Base-by-base conservation (phyloP, 1,284 basidiomycete genomes). In the Apiotrichum sp. region DNA sequence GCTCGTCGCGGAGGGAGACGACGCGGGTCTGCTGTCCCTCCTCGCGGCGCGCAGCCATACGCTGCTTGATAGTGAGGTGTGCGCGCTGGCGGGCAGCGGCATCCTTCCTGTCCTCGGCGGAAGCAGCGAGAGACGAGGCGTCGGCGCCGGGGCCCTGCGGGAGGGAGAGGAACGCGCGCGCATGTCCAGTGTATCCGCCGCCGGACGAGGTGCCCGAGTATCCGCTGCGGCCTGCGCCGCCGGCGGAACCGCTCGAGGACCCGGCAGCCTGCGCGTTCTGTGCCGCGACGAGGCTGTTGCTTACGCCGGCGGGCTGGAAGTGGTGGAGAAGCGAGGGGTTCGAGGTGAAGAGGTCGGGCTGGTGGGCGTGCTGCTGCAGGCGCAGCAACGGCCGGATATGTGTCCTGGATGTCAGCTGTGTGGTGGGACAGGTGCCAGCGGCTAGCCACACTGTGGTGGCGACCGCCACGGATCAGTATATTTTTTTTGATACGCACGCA, bases 291-390 rank as follows among this genome's bases (percentile, higher is more conserved):
- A 67, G 49, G 22, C 50, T 48, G 43, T 61, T 63, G 48, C 63
- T 62, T 14, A 58, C 45, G 38, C 65, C 65, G 10, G 60, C 53
- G 35, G 60, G 61, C 14, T 72, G 68, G 50, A 75, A 68, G 50
- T 74, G 72, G 58, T 75, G 73, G n/a, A 73, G 64, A 42, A 76
- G 62, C 39, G 66, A 71, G 47, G 74, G 70, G 63, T 78, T 78
- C 31, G 71, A 66, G 41, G 75, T 72, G 65, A 78, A 78, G 44
- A 73, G 69, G 48, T 75, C 72, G 14, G 73, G 70, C 44, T 62
- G 60, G 53, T 55, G 52, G 1, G 60, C 52, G 50, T 53, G 50
- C 61, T 63, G 50, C 34, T 62, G 65, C 34, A 72, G 65, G 34
- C 72, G 75, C 59, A 74, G 64, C 52, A 74, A 63, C 9, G 75